Conservation (phyloP, 108 stramenopile genomes). For the Pseudonitzschia multistriata region DNA sequence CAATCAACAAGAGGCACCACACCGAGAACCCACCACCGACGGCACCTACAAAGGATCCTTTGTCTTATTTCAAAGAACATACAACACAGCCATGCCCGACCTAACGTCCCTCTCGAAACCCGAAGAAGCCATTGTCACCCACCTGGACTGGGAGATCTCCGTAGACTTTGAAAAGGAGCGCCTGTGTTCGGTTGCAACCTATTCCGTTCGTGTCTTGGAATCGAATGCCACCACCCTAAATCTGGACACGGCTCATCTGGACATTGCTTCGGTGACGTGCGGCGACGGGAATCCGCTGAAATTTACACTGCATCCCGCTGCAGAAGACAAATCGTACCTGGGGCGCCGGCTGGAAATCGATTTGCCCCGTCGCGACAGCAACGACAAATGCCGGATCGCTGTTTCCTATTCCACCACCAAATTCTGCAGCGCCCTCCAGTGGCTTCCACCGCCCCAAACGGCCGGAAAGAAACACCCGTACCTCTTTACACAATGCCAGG, state of each 20-base stretch:
- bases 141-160: constrained; percentile 55
- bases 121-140: constrained; percentile 53
- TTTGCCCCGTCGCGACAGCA: constrained; percentile 22
- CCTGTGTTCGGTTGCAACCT: constrained; percentile 64
- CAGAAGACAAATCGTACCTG: constrained; percentile 43
- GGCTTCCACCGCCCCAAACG: constrained; percentile 93
- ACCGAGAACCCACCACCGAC: too few relatives aligned
- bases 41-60: too few relatives aligned
- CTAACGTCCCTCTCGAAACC: constrained; percentile 67
- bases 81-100: constrained; percentile 26
- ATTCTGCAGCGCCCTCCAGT: constrained; percentile 84
- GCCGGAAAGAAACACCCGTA: constrained; percentile 91
- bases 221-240: constrained; percentile 17
- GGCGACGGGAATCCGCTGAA: constrained; percentile 36
- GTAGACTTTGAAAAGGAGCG: constrained; percentile 60
- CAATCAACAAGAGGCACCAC: too few relatives aligned
- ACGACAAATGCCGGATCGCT: constrained; percentile 36
- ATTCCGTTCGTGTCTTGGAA: constrained; percentile 41
- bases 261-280: constrained; percentile 44
- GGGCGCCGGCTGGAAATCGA: constrained; percentile 54
- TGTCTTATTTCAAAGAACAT: too few relatives aligned
- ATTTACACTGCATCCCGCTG: constrained; percentile 38
- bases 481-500: constrained; percentile 96
- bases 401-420: constrained; percentile 78
- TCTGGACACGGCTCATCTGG: constrained; percentile 65